Percentiles rank a stretch among this genome's conserved stretches.
Evolutionary conservation across 805 yeast genomes (phyloP).

Genomic region (Brettanomyces naardenensis): DNA sequence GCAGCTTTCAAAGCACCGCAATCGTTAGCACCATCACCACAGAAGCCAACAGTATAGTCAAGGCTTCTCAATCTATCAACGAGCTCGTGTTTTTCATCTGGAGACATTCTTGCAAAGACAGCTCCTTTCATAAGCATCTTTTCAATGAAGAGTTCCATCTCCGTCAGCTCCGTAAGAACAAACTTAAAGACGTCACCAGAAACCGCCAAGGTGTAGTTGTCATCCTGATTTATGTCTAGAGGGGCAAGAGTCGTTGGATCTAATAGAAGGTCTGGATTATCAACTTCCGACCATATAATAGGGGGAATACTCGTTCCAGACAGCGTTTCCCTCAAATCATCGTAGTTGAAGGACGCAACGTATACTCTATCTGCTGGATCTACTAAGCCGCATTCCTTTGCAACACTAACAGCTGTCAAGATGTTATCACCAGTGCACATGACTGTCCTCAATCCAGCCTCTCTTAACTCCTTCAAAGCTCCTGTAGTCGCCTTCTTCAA

Average conservation of each 20-base stretch:
- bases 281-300: constrained; percentile 63
- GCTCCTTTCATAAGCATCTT: constrained; percentile 62
- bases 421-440: constrained; percentile 99
- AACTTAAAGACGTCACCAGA: constrained; percentile 90
- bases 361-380: constrained; percentile 36
- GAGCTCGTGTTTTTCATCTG: constrained; percentile 95
- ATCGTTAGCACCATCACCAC: constrained; percentile 99
- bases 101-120: constrained; percentile 95
- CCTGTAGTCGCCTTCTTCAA: constrained; percentile 60
- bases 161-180: constrained; percentile 50
- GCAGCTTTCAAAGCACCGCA: constrained; percentile 98
- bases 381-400: constrained; percentile 71
- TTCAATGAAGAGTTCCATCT: constrained; percentile 32
- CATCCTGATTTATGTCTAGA: constrained; percentile 21
- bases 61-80: constrained; percentile 78
- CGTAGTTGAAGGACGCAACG: constrained; percentile 52
- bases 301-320: constrained; percentile 14
- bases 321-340: constrained; percentile 7
- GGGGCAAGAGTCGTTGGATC: constrained; percentile 62
- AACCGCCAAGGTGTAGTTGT: constrained; percentile 64
- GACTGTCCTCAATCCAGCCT: constrained; percentile 71
- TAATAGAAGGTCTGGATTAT: constrained; percentile 44
- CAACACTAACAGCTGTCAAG: constrained; percentile 90
- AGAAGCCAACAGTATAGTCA: constrained; percentile 92
- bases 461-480: constrained; percentile 50